Conservation (phyloP, 345 rosid genomes). For the Salix purpurea region DNA sequence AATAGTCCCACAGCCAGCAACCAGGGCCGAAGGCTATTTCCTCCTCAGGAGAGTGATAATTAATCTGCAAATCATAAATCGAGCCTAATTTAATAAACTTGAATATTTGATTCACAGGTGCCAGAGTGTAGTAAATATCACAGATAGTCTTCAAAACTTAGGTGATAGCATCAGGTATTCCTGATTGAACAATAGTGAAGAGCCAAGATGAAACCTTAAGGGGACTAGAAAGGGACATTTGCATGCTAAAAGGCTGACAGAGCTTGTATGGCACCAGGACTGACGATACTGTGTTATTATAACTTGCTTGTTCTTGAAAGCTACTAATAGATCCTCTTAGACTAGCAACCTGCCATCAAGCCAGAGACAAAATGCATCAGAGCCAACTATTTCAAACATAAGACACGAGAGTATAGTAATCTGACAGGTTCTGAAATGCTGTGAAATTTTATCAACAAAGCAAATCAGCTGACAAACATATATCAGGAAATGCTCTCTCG, state of each 20-base stretch:
- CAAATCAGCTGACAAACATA: background rate
- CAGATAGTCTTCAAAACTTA: background rate
- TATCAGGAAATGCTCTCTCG: background rate
- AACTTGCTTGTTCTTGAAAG: conserved; percentile 88
- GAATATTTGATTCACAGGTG: background rate
- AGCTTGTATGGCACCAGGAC: conserved; percentile 62
- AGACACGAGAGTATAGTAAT: background rate
- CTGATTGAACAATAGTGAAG: background rate
- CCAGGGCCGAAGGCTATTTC: conserved; percentile 96
- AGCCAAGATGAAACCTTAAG: conserved; percentile 45
- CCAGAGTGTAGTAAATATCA: background rate
- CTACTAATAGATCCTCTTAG: conserved; percentile 81
- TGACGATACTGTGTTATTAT: conserved; percentile 57
- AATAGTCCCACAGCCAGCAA: conserved; percentile 98
- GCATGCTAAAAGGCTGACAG: conserved; percentile 64
- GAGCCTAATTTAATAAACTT: conserved; percentile 5
- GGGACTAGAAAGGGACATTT: conserved; percentile 67
- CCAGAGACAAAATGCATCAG: background rate
- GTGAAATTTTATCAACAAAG: background rate
- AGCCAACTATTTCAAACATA: background rate
- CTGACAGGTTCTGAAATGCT: background rate
- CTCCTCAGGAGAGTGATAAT: conserved; percentile 84
- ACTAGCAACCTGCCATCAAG: conserved; percentile 75
- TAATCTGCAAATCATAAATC: conserved; percentile 41
- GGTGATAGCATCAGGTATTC: background rate